Base-by-base conservation (phyloP, 305 asterid genomes). In the Fraxinus velutina region DNA sequence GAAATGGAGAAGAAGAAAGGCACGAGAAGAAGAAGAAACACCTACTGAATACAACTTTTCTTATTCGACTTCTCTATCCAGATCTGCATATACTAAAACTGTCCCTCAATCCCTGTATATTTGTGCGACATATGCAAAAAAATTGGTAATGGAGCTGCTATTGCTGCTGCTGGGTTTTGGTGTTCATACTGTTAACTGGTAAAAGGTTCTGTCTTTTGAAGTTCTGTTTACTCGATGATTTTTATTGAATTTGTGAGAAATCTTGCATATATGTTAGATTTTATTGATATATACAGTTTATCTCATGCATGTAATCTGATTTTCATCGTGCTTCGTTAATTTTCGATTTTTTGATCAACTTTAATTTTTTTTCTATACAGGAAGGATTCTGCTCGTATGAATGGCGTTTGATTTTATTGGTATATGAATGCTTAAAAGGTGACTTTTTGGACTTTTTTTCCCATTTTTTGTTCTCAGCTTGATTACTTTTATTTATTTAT, bases 1-100 rank as follows among this genome's bases (percentile, higher is more conserved):
- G 44, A 71, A 71, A 71, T 71, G 93, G 93, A 89, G 90, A 90
- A 86, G 90, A 85, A 82, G 83, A 88, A 76, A 87, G 80, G 87
- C 80, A 13, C 5, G 44, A 13, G 90, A 80, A 77, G 89, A 87
- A 85, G 87, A 80, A 84, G 88, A 89, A 83, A 74, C 84, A 73
- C 82, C 75, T 6, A 6, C 83, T 71, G 42, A 30, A 71, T 5
- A 84, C 82, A 78, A 71, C 86, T 30, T 70, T 70, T 73, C 81
- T 75, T 80, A 3, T 87, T 83, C 85, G 60, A 71, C 82, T 85
- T 86, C 90, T 84, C 90, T 88, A 86, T 87, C 88, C 87, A 89
- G 93, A 90, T 89, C 93, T 87, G 83, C 85, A 81, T 82, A 73
- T 84, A 57, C 88, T 83, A 32, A 70, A 13, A 12, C 39, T 60